These are phyloP conservation scores for Stenogyne calaminthoides DNA, from an alignment of 305 asterid species.

Conservation along the genomic window DNA sequence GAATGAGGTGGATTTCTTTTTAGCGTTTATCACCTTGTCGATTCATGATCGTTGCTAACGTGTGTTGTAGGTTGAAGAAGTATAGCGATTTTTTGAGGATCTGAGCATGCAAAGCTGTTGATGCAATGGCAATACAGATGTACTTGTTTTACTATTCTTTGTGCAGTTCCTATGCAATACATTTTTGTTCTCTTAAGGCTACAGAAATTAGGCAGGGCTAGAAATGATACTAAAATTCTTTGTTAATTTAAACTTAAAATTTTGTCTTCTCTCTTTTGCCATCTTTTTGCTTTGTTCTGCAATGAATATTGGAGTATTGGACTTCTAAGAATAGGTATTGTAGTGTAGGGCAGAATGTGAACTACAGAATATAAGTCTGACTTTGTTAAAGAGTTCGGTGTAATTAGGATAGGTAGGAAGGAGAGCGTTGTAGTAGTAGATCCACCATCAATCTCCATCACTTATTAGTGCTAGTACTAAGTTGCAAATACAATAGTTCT, in stretches of 20 bases:
- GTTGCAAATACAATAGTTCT: no score
- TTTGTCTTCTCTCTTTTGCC: neutral
- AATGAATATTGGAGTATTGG: neutral
- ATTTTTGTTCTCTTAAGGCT: neutral
- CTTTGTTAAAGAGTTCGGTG: neutral
- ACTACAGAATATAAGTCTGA: neutral
- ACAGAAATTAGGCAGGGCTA: neutral
- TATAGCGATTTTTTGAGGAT: conserved; percentile 35
- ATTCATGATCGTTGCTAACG: neutral
- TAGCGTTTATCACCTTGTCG: neutral
- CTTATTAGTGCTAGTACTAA: no score
- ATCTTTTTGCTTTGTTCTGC: neutral
- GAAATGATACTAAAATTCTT: neutral
- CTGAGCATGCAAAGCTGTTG: neutral
- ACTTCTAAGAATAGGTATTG: neutral
- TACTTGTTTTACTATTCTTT: neutral
- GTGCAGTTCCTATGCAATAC: neutral
- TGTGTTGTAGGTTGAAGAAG: conserved; percentile 57
- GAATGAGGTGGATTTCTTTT: neutral
- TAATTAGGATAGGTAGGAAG: no score
- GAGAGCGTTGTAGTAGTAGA: no score
- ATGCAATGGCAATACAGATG: neutral
- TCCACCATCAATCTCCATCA: no score
- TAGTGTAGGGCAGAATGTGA: neutral
- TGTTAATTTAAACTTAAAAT: no score